Percentiles rank a stretch among this genome's conserved stretches.
Conservation (phyloP, 2,329 filamentous ascomycete species). For the Phaeoacremonium minimum region DNA sequence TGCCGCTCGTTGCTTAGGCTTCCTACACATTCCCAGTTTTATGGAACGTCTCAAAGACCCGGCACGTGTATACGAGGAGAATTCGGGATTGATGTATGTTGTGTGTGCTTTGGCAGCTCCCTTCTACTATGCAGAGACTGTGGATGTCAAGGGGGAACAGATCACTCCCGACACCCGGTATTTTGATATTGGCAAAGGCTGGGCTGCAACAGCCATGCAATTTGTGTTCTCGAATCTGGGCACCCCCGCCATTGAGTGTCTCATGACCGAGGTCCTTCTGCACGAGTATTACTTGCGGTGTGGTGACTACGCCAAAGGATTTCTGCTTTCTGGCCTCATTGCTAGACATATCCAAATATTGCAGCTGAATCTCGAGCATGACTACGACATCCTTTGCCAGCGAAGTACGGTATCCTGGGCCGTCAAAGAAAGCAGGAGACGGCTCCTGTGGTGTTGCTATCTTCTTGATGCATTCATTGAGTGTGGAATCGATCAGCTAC, state of each 20-base stretch:
- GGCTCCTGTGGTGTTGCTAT: conserved; percentile 6
- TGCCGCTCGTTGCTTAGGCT: background rate
- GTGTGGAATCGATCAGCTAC: conserved; percentile 7
- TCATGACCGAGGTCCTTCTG: conserved; percentile 3
- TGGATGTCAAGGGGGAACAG: background rate
- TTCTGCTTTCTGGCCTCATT: conserved; percentile 5
- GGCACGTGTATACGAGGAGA: background rate
- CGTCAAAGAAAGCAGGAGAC: conserved; percentile 2
- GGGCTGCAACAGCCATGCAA: background rate
- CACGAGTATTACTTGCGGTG: conserved; percentile 4
- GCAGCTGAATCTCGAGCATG: conserved; percentile 7
- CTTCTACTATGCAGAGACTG: background rate
- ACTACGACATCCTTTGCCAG: conserved; percentile 2
- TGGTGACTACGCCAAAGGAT: conserved; percentile 5
- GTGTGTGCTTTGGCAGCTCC: background rate
- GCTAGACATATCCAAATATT: conserved; percentile 6
- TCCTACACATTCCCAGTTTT: background rate
- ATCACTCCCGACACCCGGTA: background rate
- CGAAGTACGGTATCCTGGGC: conserved; percentile 2
- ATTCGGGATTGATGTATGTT: background rate
- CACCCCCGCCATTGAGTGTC: conserved; percentile 1
- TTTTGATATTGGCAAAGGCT: background rate
- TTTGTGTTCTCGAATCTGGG: background rate
- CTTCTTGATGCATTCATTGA: conserved; percentile 6
- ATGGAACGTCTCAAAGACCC: background rate